Evolutionary conservation across 192 early-diverging fungal genomes (phyloP).

Genomic region (Ambispora gerdemannii): DNA sequence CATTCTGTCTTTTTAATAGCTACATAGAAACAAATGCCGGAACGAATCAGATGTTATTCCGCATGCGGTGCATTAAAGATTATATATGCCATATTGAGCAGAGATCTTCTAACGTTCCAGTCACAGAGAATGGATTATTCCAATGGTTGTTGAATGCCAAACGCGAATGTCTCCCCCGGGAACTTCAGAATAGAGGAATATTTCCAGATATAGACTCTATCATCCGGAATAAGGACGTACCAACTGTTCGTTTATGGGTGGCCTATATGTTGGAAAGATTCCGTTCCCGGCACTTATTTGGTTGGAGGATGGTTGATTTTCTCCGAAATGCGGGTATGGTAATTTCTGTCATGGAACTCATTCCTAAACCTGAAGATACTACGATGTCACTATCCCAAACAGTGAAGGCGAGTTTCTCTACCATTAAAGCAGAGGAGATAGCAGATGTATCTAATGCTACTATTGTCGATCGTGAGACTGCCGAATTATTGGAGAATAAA

Average conservation of each 20-base stretch:
- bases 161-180: no score
- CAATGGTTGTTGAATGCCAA: no score
- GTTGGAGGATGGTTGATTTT: no score
- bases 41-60: constrained; percentile 15
- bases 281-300: background rate
- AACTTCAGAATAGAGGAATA: no score
- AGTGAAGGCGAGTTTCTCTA: constrained; percentile 1
- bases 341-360: constrained; percentile 2
- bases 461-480: no score
- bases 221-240: constrained; percentile 3
- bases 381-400: background rate
- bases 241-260: background rate
- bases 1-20: background rate
- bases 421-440: constrained; percentile 18
- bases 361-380: no score
- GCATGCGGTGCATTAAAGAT: background rate
- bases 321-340: background rate
- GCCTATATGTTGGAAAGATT: constrained; percentile 3
- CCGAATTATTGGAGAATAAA: background rate
- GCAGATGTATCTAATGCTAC: constrained; percentile 9
- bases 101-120: constrained; percentile 2
- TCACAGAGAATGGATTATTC: background rate
- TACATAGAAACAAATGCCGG: background rate
- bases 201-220: background rate
- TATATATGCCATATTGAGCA: no score